Evolutionary conservation across 2,329 filamentous ascomycete genomes (phyloP).

Genomic region (Colletotrichum salicis): DNA sequence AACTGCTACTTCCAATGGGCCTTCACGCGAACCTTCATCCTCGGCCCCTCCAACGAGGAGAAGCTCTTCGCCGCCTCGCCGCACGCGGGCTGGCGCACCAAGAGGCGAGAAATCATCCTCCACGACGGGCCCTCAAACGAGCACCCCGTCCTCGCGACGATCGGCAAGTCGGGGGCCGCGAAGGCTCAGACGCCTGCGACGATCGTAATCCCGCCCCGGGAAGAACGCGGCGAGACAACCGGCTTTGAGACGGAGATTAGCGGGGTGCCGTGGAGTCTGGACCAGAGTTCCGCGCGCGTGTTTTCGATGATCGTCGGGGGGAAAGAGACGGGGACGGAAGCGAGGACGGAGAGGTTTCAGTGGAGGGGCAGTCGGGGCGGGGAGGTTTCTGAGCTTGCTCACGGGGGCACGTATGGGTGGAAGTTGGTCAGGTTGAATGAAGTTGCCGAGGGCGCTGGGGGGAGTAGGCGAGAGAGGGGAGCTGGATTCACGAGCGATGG

Average conservation of each 20-base stretch:
- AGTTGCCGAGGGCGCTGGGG: background rate
- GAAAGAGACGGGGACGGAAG: constrained; percentile 21
- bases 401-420: constrained; percentile 34
- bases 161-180: constrained; percentile 20
- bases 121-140: constrained; percentile 34
- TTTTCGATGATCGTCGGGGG: background rate
- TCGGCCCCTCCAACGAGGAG: constrained; percentile 37
- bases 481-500: constrained; percentile 43
- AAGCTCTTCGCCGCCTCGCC: constrained; percentile 37
- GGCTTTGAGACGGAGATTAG: background rate
- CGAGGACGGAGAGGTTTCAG: constrained; percentile 40
- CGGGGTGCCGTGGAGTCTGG: background rate
- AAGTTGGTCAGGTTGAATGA: constrained; percentile 39
- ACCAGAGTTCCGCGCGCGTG: background rate
- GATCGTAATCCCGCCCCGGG: background rate
- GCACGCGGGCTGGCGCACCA: constrained; percentile 34
- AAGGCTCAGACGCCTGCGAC: constrained; percentile 3
- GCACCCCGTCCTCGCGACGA: constrained; percentile 38
- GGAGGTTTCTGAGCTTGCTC: constrained; percentile 36
- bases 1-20: constrained; percentile 38
- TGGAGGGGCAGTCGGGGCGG: constrained; percentile 39
- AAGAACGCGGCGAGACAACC: background rate
- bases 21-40: constrained; percentile 32
- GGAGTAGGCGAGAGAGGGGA: background rate
- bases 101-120: constrained; percentile 37